Base-by-base conservation (phyloP, 2,329 filamentous ascomycete species). In the Colletotrichum sp. region DNA sequence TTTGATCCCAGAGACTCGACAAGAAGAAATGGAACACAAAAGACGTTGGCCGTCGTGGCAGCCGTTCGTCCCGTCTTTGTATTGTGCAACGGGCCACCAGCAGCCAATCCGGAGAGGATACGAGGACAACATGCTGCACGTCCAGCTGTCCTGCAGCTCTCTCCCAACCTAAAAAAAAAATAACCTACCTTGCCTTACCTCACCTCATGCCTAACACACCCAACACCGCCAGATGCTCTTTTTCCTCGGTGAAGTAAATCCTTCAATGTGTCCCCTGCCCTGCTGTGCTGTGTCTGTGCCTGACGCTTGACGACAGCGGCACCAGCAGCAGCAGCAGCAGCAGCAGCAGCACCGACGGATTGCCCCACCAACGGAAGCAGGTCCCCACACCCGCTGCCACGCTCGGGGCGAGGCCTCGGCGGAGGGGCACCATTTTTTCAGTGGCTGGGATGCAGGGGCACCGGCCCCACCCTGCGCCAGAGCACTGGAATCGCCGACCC, bases 361-460 rank as follows among this genome's bases (percentile, higher is more conserved):
- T 5, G 30, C 66, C 66, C 34, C 67, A 62, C 67, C 67, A 28
- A 15, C 67, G 34, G 67, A 64, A 66, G 56, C 58, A 28, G 16
- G 22, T 27, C 18, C 22, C 68, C 69, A 66, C 39, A 62, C 39
- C 62, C 36, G 36, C 68, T 62, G 55, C 30, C 69, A 75, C 61
- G 27, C 27, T 52, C 69, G 56, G 30, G 30, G 66, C 66, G 30
- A 58, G 48, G 52, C 60, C 60, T 66, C 28, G 66, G n/a, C 27
- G 18, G 67, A 71, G 60, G 60, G 71, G 55, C 30, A n/a, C 16
- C 43, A 13, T 48, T 39, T 75, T 75, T 32, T 28, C 61, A 66
- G 72, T 75, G 72, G 72, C 72, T 75, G 72, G 72, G 72, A 27
- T 61, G 55, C 72, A 75, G 39, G 68, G 68, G 68, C 30, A 7